Evolutionary conservation across 495 filamentous ascomycete species (phyloP), one percentile per base, ranked within the genome.

Genomic region (Aspergillus bridgeri): DNA sequence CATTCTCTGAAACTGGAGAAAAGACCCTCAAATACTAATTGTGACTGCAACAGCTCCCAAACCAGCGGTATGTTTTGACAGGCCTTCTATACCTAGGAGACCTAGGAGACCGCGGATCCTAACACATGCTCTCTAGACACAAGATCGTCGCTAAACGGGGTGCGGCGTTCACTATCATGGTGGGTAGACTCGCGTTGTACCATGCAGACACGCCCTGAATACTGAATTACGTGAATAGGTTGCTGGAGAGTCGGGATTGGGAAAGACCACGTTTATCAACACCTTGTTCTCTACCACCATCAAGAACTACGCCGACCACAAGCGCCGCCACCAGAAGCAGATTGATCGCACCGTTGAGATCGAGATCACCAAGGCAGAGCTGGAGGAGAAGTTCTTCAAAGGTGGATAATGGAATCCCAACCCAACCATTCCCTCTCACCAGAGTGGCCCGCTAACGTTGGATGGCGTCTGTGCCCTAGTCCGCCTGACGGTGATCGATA

Each of bases 381-480:
- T 98, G 58, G 94, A 98, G 79, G 94, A 98, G 86, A 98, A 98
- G 83, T 98, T 98, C 83, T 98, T 98, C 86, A 98, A 98, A 83
- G 93, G 93, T 98, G 82, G 56, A 59, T 53, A 29, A 19, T 44
- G 5, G 46, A 38, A 38, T 15, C 11, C 33, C 3, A 38, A 2
- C 11, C 33, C 9, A 33, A 13, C 9, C 33, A 13, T 38, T 38
- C 13, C 33, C 33, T 7, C 33, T 38, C 33, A 33, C 13, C 29
- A 2, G 33, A 42, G 42, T 19, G 24, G 17, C 42, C 56, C 42
- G 60, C 65, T 64, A 66, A 64, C 48, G n/a, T 38, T 27, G 48
- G 51, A 46, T 47, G 43, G 19, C 54, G 49, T 53, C 19, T 49
- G 43, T 49, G 25, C 44, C 65, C 53, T 74, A 98, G 94, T 98